These are phyloP conservation scores for Collybiopsis luxurians DNA, from an alignment of 768 basidiomycete species.

Conservation along the genomic window DNA sequence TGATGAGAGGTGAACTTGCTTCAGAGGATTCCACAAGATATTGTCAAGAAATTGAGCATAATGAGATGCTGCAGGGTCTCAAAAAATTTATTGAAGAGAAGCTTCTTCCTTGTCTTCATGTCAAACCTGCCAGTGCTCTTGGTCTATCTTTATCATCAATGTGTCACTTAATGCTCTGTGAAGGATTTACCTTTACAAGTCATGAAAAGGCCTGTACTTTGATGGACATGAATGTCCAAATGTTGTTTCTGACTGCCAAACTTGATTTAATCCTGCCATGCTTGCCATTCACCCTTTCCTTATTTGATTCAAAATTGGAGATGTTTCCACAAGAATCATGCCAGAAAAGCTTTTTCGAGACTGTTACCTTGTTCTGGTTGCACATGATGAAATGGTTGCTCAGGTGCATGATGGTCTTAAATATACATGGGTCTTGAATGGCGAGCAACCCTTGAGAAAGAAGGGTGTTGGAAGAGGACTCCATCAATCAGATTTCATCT, in stretches of 20 bases:
- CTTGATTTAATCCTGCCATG: constrained; percentile 11
- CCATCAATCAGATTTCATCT: constrained; percentile 33
- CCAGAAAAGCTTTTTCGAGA: not conserved
- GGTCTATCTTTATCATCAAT: too few relatives aligned
- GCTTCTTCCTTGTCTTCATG: constrained; percentile 27
- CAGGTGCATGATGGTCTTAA: constrained; percentile 34
- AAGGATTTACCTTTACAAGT: not conserved
- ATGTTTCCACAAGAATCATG: not conserved
- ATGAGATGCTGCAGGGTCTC: constrained; percentile 32
- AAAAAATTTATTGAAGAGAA: constrained; percentile 30
- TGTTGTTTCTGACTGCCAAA: constrained; percentile 11
- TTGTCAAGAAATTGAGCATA: constrained; percentile 20
- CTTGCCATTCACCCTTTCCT: not conserved
- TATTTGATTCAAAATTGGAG: constrained; percentile 8
- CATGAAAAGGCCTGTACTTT: constrained; percentile 13
- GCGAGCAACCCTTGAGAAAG: constrained; percentile 23
- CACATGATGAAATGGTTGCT: constrained; percentile 39
- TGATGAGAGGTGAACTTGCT: constrained; percentile 20
- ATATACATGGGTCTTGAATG: constrained; percentile 14
- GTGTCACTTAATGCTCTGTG: not conserved
- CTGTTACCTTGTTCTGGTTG: constrained; percentile 2
- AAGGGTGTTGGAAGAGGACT: constrained; percentile 29
- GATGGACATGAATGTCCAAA: constrained; percentile 18
- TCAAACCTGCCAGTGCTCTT: constrained; percentile 14
- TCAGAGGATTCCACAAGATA: constrained; percentile 27